Conservation (phyloP, 23 red algal species). For the Agarophyton chilense region DNA sequence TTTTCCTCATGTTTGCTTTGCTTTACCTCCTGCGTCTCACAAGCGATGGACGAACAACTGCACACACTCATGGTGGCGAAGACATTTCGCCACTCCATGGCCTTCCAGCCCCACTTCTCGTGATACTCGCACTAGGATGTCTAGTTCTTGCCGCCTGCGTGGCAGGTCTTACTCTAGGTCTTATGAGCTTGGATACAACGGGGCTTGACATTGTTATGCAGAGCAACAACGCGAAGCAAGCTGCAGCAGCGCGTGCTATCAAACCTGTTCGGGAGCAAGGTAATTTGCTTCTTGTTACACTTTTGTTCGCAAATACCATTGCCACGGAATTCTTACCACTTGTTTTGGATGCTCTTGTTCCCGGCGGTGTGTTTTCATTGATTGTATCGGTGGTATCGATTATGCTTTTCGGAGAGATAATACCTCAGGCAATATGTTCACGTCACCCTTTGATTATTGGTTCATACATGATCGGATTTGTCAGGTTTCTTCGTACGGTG, state of each 20-base stretch:
- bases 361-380: conserved; percentile 70
- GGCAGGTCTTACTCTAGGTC: conserved; percentile 92
- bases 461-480: conserved; percentile 78
- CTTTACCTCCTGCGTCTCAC: background rate
- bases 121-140: conserved; percentile 78
- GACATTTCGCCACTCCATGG: conserved; percentile 42
- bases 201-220: conserved; percentile 80
- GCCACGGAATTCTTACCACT: conserved; percentile 81
- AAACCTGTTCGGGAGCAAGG: conserved; percentile 94
- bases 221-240: conserved; percentile 70
- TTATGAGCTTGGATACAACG: conserved; percentile 86
- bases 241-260: conserved; percentile 69
- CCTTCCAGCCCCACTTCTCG: conserved; percentile 41
- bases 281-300: conserved; percentile 91
- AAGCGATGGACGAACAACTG: background rate
- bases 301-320: conserved; percentile 92
- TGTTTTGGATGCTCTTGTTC: conserved; percentile 77
- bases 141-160: conserved; percentile 76
- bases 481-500: conserved; percentile 81
- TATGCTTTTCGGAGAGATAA: conserved; percentile 94
- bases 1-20: background rate
- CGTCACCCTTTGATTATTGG: conserved; percentile 84
- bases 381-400: conserved; percentile 72
- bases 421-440: conserved; percentile 92
- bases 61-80: background rate